phyloP scores from a whole-genome alignment of 1,139 yeast species.

The Debaryomyces nepalensis region DNA sequence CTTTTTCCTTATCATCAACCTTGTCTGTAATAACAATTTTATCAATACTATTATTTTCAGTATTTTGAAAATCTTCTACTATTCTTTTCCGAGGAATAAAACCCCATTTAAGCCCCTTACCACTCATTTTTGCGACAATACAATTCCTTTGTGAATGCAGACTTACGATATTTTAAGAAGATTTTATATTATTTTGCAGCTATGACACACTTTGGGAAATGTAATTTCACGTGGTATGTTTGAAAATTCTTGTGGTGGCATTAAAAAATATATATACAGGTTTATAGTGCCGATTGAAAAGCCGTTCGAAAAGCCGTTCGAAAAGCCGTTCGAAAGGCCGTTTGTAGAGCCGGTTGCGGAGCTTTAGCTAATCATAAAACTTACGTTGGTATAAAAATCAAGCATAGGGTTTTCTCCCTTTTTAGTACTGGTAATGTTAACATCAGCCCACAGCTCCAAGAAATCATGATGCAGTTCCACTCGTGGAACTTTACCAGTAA shows the following conservation, averaged over 20 bases:
- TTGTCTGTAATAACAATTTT: constrained; percentile 10
- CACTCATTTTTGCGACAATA: too few species aligned
- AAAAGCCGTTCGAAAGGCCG: too few species aligned
- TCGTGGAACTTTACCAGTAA: constrained; percentile 64
- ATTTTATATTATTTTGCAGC: background rate
- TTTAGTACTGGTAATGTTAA: constrained; percentile 67
- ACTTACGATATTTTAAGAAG: background rate
- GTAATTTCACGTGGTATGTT: constrained; percentile 7
- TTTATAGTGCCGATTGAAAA: too few species aligned
- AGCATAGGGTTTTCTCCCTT: constrained; percentile 90
- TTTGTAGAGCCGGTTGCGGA: background rate
- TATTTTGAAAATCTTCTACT: constrained; percentile 42
- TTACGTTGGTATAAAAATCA: constrained; percentile 76
- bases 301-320: too few species aligned
- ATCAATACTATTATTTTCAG: constrained; percentile 1
- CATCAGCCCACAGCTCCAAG: constrained; percentile 72
- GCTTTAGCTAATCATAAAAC: constrained; percentile 59
- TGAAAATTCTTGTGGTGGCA: background rate
- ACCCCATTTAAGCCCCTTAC: constrained; percentile 46
- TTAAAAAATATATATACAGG: too few species aligned
- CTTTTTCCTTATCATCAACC: constrained; percentile 15
- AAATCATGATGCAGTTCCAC: constrained; percentile 68
- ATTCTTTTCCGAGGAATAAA: constrained; percentile 51
- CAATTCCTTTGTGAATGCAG: too few species aligned
- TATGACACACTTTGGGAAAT: background rate